Evolutionary conservation across 2,329 filamentous ascomycete genomes (phyloP).

Genomic region (Colletotrichum higginsianum): DNA sequence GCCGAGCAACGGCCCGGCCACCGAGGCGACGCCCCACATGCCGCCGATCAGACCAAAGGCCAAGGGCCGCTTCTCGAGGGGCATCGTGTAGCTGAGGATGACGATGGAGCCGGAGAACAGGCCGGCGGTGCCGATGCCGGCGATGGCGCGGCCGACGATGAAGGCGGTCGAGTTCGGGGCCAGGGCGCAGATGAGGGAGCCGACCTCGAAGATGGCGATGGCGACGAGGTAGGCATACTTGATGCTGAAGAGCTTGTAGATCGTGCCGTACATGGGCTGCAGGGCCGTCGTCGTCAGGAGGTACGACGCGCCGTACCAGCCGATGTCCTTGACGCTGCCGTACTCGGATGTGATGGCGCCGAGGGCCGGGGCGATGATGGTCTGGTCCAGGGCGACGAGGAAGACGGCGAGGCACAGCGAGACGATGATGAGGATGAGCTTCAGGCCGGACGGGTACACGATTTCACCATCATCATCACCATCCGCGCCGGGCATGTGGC

Average conservation of each 20-base stretch:
- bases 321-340: constrained; percentile 62
- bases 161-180: constrained; percentile 63
- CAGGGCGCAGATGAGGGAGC: constrained; percentile 60
- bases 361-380: constrained; percentile 66
- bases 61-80: constrained; percentile 67
- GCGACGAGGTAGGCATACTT: constrained; percentile 61
- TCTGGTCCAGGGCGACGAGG: constrained; percentile 66
- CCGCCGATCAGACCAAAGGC: constrained; percentile 69
- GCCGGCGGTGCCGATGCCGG: constrained; percentile 66
- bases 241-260: constrained; percentile 66
- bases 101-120: constrained; percentile 66
- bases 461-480: constrained; percentile 41
- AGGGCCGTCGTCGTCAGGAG: constrained; percentile 65
- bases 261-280: constrained; percentile 64
- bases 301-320: constrained; percentile 68
- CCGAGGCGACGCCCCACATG: constrained; percentile 70
- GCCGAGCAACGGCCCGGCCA: constrained; percentile 66
- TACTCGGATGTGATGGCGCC: constrained; percentile 66
- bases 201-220: constrained; percentile 61
- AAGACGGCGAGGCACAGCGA: constrained; percentile 64
- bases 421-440: constrained; percentile 58
- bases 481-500: background rate
- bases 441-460: constrained; percentile 57
- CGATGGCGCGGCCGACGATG: constrained; percentile 67
- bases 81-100: constrained; percentile 63